Evolutionary conservation across 129 eudicot species (phyloP).

Genomic region (Tagetes erecta): DNA sequence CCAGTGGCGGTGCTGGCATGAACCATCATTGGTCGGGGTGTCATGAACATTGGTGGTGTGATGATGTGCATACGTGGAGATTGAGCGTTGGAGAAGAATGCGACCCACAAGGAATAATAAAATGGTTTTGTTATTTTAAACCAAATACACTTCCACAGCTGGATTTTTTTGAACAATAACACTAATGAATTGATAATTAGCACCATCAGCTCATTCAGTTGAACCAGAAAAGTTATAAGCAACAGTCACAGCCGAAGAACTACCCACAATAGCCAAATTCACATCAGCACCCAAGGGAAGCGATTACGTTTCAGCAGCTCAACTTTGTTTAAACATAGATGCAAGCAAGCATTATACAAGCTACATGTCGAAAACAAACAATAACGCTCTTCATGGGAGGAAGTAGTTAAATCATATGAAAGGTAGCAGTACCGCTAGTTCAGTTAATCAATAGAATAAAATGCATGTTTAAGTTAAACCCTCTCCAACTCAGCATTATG

Average conservation of each 20-base stretch:
- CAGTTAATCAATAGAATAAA: not conserved
- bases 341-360: too few species aligned
- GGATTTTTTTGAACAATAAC: too few species aligned
- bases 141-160: too few species aligned
- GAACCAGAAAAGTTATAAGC: too few species aligned
- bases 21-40: not conserved
- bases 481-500: conserved; percentile 74
- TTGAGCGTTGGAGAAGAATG: conserved; percentile 5
- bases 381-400: not conserved
- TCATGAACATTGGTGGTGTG: not conserved
- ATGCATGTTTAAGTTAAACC: conserved; percentile 37
- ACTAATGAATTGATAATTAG: too few species aligned
- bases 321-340: too few species aligned
- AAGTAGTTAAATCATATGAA: not conserved
- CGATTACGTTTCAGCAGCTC: too few species aligned
- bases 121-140: too few species aligned
- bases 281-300: too few species aligned
- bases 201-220: too few species aligned
- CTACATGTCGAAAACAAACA: not conserved
- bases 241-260: too few species aligned
- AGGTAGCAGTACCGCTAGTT: not conserved
- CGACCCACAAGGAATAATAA: not conserved
- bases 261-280: too few species aligned
- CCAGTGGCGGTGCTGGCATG: not conserved
- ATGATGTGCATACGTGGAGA: conserved; percentile 1